phyloP scores from a whole-genome alignment of 371 early-diverging fungal species.

The Quaeritorhiza haematococci region DNA sequence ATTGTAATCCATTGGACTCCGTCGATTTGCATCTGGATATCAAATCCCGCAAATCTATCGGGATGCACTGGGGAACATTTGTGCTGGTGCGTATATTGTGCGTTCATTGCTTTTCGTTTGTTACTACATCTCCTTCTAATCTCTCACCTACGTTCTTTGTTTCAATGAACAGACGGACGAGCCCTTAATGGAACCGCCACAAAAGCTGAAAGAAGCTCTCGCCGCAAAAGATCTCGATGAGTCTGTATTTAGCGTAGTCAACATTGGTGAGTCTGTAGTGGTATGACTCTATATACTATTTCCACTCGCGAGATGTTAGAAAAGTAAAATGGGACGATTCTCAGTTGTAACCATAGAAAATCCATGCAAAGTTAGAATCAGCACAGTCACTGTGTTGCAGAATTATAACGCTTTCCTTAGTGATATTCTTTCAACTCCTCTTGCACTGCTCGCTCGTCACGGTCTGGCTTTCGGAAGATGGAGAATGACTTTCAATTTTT shows the following conservation, averaged over 20 bases:
- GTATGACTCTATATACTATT: too few species aligned
- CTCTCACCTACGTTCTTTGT: conserved; percentile 10
- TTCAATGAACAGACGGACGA: conserved; percentile 52
- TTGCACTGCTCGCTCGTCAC: too few species aligned
- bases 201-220: conserved; percentile 42
- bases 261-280: conserved; percentile 52
- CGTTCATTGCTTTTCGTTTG: conserved; percentile 51
- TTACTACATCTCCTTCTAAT: conserved; percentile 47
- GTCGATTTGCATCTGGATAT: conserved; percentile 71
- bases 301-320: too few species aligned
- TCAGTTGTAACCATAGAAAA: too few species aligned
- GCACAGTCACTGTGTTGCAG: too few species aligned
- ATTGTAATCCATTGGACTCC: conserved; percentile 72
- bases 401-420: too few species aligned
- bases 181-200: conserved; percentile 52
- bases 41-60: conserved; percentile 56
- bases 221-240: conserved; percentile 44
- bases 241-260: conserved; percentile 46
- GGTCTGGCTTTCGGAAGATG: too few species aligned
- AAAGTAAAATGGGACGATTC: too few species aligned
- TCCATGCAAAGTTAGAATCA: too few species aligned
- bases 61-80: conserved; percentile 64
- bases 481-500: too few species aligned
- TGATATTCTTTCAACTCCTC: too few species aligned
- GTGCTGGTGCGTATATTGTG: too few species aligned